These are phyloP conservation scores for Artomyces pyxidatus DNA, from an alignment of 768 basidiomycete genomes.

Conservation along the genomic window DNA sequence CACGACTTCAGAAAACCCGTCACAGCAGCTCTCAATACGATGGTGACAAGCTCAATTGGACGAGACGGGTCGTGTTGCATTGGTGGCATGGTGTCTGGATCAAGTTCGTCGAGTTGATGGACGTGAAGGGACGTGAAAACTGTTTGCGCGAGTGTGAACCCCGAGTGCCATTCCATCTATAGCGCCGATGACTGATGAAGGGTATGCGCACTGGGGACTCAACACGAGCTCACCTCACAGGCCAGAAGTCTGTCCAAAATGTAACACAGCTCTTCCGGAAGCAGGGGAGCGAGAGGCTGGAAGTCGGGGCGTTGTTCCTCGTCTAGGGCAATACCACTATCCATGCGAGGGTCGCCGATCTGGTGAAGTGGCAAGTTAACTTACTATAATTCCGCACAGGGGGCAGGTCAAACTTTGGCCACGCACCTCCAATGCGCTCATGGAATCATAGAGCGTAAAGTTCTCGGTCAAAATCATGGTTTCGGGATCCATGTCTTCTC, in stretches of 20 bases:
- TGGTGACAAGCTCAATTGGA: conserved; percentile 54
- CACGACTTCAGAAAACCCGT: conserved; percentile 72
- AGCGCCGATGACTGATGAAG: conserved; percentile 13
- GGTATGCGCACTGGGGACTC: background rate
- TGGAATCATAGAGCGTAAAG: conserved; percentile 79
- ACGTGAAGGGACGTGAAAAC: conserved; percentile 74
- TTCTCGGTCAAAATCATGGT: conserved; percentile 58
- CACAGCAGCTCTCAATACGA: conserved; percentile 60
- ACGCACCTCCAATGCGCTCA: conserved; percentile 84
- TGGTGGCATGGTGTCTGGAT: conserved; percentile 40
- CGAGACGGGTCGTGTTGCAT: conserved; percentile 33
- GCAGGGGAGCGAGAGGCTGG: conserved; percentile 51
- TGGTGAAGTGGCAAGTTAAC: conserved; percentile 24
- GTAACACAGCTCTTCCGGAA: conserved; percentile 83
- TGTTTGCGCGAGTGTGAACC: conserved; percentile 79
- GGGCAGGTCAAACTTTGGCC: conserved; percentile 11
- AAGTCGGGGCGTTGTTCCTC: conserved; percentile 43
- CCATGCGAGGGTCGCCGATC: conserved; percentile 88
- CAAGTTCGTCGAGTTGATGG: conserved; percentile 53
- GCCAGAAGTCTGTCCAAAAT: conserved; percentile 72
- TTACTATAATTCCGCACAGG: too few relatives aligned
- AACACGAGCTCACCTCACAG: conserved; percentile 58
- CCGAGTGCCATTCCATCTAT: conserved; percentile 84
- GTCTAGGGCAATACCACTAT: conserved; percentile 57
- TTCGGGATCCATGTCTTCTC: conserved; percentile 53